phyloP scores from a whole-genome alignment of 2,329 filamentous ascomycete species.

The Paracoccidioides brasiliensis region DNA sequence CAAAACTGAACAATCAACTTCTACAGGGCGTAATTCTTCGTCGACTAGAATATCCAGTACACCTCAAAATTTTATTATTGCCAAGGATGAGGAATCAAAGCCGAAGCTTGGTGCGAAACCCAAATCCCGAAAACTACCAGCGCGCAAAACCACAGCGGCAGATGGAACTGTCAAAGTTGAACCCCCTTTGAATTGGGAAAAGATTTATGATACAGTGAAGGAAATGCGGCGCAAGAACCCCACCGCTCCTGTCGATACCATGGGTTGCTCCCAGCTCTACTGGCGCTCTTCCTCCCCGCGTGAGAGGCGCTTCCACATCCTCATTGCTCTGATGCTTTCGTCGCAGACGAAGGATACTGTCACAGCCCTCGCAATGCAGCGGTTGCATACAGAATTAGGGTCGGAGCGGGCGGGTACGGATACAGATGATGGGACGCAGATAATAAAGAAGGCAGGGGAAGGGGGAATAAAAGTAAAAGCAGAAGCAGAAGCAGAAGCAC shows the following conservation, averaged over 20 bases:
- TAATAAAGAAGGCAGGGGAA: slow-evolving; percentile 5
- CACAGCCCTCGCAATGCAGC: slow-evolving; percentile 68
- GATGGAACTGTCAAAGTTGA: slow-evolving; percentile 25
- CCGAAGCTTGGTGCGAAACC: slow-evolving; percentile 16
- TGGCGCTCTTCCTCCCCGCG: slow-evolving; percentile 32
- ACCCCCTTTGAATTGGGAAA: slow-evolving; percentile 72
- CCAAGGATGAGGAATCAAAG: neutral
- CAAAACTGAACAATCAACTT: neutral
- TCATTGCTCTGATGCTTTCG: slow-evolving; percentile 79
- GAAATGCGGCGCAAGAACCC: slow-evolving; percentile 60
- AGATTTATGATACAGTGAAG: slow-evolving; percentile 63
- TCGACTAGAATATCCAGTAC: neutral
- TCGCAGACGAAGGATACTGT: slow-evolving; percentile 90
- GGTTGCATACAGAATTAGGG: slow-evolving; percentile 60
- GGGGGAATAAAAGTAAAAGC: slow-evolving; percentile 10
- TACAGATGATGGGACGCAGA: slow-evolving; percentile 7
- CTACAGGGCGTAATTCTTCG: slow-evolving; percentile 8
- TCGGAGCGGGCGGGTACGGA: slow-evolving; percentile 11
- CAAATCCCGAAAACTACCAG: slow-evolving; percentile 28
- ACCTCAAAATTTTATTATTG: neutral
- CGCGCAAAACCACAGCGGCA: slow-evolving; percentile 27
- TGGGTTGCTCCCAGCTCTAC: slow-evolving; percentile 61
- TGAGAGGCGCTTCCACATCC: slow-evolving; percentile 68
- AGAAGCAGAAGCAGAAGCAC: slow-evolving; percentile 12
- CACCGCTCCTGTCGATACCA: slow-evolving; percentile 80